Percentiles rank a stretch among this genome's conserved stretches.
Conservation (phyloP, 1,284 basidiomycete genomes). For the Trichosporon ovoides region DNA sequence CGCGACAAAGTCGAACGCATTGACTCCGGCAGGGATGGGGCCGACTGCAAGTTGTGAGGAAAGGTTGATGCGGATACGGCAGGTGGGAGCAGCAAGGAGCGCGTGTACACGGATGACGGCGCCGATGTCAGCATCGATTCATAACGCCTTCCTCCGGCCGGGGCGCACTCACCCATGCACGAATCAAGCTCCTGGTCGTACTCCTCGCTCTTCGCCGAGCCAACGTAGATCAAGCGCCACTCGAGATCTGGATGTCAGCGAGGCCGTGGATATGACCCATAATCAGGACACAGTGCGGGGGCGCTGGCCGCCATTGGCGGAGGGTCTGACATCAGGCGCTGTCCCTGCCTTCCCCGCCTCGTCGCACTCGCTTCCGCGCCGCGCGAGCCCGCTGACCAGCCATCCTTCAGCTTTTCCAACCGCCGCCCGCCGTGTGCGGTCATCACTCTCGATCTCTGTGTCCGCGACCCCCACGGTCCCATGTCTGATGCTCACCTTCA, state of each 20-base stretch:
- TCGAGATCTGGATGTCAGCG: conserved; percentile 67
- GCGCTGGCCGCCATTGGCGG: neutral
- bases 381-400: neutral
- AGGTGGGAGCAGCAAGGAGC: neutral
- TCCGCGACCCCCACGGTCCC: neutral
- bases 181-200: conserved; percentile 95
- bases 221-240: conserved; percentile 96
- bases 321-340: neutral
- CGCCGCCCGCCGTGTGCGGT: neutral
- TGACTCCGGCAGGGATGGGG: conserved; percentile 83
- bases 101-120: neutral
- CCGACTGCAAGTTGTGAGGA: conserved; percentile 57
- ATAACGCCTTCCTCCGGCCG: neutral
- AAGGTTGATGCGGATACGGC: neutral
- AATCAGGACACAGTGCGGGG: neutral
- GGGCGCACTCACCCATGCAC: conserved; percentile 60
- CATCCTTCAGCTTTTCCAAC: neutral
- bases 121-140: neutral
- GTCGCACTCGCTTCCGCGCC: neutral
- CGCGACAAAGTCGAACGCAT: conserved; percentile 93
- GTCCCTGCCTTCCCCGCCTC: neutral
- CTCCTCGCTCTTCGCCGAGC: conserved; percentile 82
- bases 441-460: neutral
- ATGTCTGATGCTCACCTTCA: conserved; percentile 59
- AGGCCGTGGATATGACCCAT: neutral